Evolutionary conservation across 2,329 filamentous ascomycete genomes (phyloP), one percentile per base, ranked within the genome.

Genomic region (Fusarium domesticum): DNA sequence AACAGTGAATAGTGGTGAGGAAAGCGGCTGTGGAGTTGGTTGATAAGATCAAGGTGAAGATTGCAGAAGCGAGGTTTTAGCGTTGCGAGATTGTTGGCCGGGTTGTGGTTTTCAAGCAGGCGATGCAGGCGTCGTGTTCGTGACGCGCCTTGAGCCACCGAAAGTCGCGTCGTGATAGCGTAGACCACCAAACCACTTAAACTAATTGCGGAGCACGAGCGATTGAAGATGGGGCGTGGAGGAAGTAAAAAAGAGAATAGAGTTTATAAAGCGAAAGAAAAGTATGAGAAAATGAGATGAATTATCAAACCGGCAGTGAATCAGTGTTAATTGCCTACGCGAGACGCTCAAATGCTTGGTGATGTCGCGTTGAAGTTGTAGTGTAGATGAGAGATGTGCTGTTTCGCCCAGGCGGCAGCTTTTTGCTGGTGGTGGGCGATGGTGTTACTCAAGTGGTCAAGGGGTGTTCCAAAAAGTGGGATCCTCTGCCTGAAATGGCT

Each of bases 111-210:
- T n/a, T 65, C 56, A 62, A 64, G 66, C 54, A 59, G 45, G 57
- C 57, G 62, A 63, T 64, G 64, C 64, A 51, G 66, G 65, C 60
- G 62, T 64, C 61, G 65, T 67, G 59, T 60, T 65, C 66, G 65
- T 69, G 66, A 69, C 65, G 63, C 64, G 64, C 62, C 55, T 48
- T 45, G 42, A 38, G n/a, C n/a, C 48, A 50, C 43, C 47, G 50
- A 50, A 53, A 58, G 58, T 65, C 64, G 64, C 62, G 63, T 65
- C 57, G 49, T 61, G 50, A 50, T 42, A 48, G 49, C 50, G 61
- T 61, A 59, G 54, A 53, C 44, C 45, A 34, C 16, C 38, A 36
- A 19, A 47, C 44, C 50, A 54, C 53, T 60, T 59, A 47, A 58
- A 53, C 50, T n/a, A 49, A 40, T 40, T 30, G 42, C 45, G 42